Percentiles rank a stretch among this genome's conserved stretches.
Evolutionary conservation across 768 basidiomycete genomes (phyloP).

Genomic region (Serendipita sp.): DNA sequence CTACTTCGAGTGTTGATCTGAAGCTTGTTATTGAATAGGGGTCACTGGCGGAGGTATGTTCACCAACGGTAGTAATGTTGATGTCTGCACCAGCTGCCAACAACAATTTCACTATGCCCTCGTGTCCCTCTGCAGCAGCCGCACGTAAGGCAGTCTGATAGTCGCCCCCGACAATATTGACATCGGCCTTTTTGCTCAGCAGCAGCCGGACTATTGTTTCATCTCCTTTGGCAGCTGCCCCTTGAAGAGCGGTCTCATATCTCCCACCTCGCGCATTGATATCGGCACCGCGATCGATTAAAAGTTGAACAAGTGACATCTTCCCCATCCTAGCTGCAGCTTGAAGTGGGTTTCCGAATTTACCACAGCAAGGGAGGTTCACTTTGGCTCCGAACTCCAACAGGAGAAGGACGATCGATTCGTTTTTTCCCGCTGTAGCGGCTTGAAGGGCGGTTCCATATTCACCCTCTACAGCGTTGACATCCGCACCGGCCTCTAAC

Average conservation of each 20-base stretch:
- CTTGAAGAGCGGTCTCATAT: neutral
- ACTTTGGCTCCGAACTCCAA: too few relatives aligned
- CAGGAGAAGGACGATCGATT: too few relatives aligned
- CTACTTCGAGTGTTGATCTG: too few relatives aligned
- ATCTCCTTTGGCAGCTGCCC: neutral
- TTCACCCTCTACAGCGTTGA: too few relatives aligned
- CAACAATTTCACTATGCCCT: neutral
- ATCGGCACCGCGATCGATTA: neutral
- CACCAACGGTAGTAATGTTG: neutral
- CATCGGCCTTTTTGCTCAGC: neutral
- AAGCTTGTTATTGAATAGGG: too few relatives aligned
- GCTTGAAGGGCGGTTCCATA: too few relatives aligned
- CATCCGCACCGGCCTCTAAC: too few relatives aligned
- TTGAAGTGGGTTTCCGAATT: too few relatives aligned
- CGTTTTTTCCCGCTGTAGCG: too few relatives aligned
- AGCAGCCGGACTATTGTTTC: neutral
- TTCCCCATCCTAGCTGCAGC: too few relatives aligned
- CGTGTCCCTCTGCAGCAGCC: neutral
- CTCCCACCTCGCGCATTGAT: neutral
- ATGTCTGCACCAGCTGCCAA: neutral
- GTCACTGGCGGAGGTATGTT: too few relatives aligned
- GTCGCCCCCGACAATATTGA: neutral
- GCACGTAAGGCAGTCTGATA: neutral
- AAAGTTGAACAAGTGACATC: neutral
- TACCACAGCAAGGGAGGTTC: too few relatives aligned